A percentile compares a stretch with the other conserved stretches of the same genome.
Conservation (phyloP, 139 green algal species). For the Penium margaritaceum region DNA sequence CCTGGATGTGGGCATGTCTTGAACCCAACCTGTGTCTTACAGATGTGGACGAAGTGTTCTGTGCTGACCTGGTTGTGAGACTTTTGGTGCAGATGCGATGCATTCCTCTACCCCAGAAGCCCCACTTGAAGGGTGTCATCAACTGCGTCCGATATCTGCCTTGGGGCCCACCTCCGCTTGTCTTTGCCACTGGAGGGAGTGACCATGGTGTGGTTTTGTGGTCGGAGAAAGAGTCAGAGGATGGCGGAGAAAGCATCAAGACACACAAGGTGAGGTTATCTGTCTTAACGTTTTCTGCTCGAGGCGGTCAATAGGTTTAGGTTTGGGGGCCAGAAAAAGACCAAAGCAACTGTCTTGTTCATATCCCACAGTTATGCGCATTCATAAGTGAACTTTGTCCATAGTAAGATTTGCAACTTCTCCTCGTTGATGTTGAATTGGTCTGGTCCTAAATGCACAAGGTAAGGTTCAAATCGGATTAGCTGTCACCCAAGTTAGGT, state of each 20-base stretch:
- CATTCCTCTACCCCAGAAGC: not conserved
- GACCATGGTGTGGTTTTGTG: slow-evolving; percentile 37
- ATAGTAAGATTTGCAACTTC: not conserved
- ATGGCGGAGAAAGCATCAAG: not conserved
- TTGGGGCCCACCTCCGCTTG: slow-evolving; percentile 1
- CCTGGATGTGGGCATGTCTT: too few relatives aligned
- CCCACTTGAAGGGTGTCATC: slow-evolving; percentile 34
- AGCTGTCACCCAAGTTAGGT: too few relatives aligned
- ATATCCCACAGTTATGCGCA: not conserved
- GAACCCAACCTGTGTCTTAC: too few relatives aligned
- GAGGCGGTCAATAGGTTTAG: not conserved
- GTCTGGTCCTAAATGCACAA: too few relatives aligned
- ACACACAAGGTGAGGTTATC: not conserved
- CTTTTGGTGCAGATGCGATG: not conserved
- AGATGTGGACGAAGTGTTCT: too few relatives aligned
- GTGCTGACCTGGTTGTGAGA: too few relatives aligned
- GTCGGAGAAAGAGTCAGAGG: slow-evolving; percentile 6
- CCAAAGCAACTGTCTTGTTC: too few relatives aligned
- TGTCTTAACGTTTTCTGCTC: not conserved
- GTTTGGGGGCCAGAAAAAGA: not conserved
- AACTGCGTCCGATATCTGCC: slow-evolving; percentile 38
- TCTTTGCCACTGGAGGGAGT: slow-evolving; percentile 32
- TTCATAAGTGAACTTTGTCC: not conserved
- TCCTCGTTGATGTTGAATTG: too few relatives aligned
- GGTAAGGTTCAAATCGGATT: too few relatives aligned